Conservation (phyloP, 345 rosid genomes). For the Erucastrum elatum region DNA sequence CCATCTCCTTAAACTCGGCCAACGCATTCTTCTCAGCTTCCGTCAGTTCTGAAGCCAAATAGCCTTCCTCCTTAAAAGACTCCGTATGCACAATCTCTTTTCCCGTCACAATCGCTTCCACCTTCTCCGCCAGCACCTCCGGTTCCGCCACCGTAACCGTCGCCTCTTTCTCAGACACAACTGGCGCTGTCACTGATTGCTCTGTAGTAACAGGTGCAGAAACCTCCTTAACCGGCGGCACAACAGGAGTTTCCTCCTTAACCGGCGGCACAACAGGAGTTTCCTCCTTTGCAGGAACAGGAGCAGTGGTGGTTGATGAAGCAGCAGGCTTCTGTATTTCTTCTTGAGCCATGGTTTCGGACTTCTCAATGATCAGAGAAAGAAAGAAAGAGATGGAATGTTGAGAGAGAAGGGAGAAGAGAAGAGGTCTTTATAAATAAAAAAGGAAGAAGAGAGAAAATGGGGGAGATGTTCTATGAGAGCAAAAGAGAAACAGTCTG, state of each 20-base stretch:
- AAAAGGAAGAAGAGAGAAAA: slow-evolving; percentile 14
- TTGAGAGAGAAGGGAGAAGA: slow-evolving; percentile 12
- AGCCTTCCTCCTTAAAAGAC: slow-evolving; percentile 72
- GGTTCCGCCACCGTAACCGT: slow-evolving; percentile 12
- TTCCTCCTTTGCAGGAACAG: slow-evolving; percentile 35
- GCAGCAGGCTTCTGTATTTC: slow-evolving; percentile 38
- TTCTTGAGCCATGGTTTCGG: slow-evolving; percentile 38
- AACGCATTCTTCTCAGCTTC: slow-evolving; percentile 56
- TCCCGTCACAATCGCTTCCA: slow-evolving; percentile 18
- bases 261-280: slow-evolving; percentile 30
- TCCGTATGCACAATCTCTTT: slow-evolving; percentile 43
- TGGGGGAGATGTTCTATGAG: slow-evolving; percentile 31
- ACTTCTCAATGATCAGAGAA: neutral
- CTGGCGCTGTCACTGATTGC: slow-evolving; percentile 24
- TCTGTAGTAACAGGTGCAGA: slow-evolving; percentile 36
- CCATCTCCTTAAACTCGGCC: slow-evolving; percentile 52
- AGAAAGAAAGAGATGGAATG: neutral
- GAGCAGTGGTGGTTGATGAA: slow-evolving; percentile 23
- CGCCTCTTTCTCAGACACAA: slow-evolving; percentile 39
- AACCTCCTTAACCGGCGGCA: slow-evolving; percentile 35
- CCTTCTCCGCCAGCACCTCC: slow-evolving; percentile 23
- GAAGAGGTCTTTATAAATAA: slow-evolving; percentile 16
- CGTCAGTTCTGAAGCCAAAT: slow-evolving; percentile 55
- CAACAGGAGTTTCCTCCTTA: slow-evolving; percentile 32
- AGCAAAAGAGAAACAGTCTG: slow-evolving; percentile 35